Evolutionary conservation across 2,329 filamentous ascomycete species (phyloP).

Genomic region (Colletotrichum navitas): DNA sequence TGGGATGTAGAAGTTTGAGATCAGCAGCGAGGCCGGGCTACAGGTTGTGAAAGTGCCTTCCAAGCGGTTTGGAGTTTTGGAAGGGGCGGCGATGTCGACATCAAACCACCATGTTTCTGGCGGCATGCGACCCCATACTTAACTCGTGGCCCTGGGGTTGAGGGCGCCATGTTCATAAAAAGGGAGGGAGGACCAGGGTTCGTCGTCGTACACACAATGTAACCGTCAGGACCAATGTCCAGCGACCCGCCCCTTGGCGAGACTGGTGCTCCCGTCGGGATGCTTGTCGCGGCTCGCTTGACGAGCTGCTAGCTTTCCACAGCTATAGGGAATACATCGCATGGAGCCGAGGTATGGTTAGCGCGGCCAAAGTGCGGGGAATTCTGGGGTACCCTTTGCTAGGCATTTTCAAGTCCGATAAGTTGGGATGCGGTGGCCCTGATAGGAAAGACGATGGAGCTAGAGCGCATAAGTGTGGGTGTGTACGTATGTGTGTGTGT

Average conservation of each 20-base stretch:
- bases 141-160: not conserved
- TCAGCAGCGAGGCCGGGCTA: not conserved
- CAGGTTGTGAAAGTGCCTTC: not conserved
- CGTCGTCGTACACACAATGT: constrained; percentile 5
- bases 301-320: constrained; percentile 10
- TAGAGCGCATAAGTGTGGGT: not conserved
- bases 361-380: constrained; percentile 34
- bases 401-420: not conserved
- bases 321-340: not conserved
- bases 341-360: constrained; percentile 36
- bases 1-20: not conserved
- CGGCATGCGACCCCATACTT: constrained; percentile 7
- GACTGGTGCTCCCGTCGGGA: not conserved
- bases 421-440: constrained; percentile 4
- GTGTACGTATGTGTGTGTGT: not conserved
- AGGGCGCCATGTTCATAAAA: not conserved
- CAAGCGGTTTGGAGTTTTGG: not conserved
- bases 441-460: constrained; percentile 19
- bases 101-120: not conserved
- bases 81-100: not conserved
- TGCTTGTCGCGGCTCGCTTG: not conserved
- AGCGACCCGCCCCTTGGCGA: constrained; percentile 4
- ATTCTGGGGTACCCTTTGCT: constrained; percentile 20
- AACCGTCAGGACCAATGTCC: constrained; percentile 2
- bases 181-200: not conserved